Conservation (phyloP, 2,329 filamentous ascomycete genomes). For the Dothideomycetes sp. region DNA sequence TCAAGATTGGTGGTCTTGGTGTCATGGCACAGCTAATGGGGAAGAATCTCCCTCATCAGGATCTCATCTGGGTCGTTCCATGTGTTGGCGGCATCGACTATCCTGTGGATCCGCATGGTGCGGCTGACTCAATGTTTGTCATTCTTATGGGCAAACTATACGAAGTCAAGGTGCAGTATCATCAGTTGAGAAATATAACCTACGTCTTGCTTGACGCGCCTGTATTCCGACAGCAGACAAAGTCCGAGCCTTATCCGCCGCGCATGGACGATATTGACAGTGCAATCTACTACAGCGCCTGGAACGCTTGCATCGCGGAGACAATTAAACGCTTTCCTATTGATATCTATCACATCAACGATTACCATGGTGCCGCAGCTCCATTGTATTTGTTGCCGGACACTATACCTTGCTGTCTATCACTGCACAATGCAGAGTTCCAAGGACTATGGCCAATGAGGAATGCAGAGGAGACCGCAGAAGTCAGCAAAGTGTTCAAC, state of each 20-base stretch:
- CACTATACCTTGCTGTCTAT: constrained; percentile 51
- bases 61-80: constrained; percentile 47
- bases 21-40: constrained; percentile 63
- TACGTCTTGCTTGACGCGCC: constrained; percentile 57
- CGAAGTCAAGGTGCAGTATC: constrained; percentile 53
- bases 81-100: constrained; percentile 55
- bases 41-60: constrained; percentile 53
- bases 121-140: constrained; percentile 47
- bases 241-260: constrained; percentile 53
- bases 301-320: constrained; percentile 60
- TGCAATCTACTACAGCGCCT: constrained; percentile 58
- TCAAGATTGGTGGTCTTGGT: constrained; percentile 60
- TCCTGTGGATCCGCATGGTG: constrained; percentile 44
- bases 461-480: constrained; percentile 47
- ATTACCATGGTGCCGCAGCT: constrained; percentile 53
- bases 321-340: constrained; percentile 51
- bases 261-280: constrained; percentile 60
- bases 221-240: constrained; percentile 53
- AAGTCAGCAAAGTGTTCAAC: constrained; percentile 56
- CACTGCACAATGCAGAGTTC: constrained; percentile 59
- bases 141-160: constrained; percentile 50
- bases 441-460: constrained; percentile 60
- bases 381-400: constrained; percentile 54
- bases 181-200: constrained; percentile 53
- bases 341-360: constrained; percentile 57